Evolutionary conservation across 495 filamentous ascomycete species (phyloP), one percentile per base, ranked within the genome.

Genomic region (Penicillium turbatum): DNA sequence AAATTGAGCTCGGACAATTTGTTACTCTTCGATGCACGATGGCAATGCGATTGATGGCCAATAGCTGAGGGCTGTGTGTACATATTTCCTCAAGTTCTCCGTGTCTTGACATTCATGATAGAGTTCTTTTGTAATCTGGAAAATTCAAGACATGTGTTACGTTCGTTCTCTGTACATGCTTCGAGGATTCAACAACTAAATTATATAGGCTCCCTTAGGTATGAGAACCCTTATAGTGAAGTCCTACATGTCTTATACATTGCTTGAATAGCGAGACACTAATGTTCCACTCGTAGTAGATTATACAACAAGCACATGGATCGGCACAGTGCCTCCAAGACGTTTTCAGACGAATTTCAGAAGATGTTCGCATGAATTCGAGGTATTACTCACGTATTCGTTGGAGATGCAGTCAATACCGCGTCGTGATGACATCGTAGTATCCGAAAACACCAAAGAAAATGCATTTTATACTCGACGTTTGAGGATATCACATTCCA

Each of bases 391-490:
- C 40, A 29, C 29, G 5, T 13, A 16, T 50, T 9, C 19, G 19
- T 34, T 5, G 42, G 26, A 27, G 38, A 58, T 45, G 55, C 7
- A 54, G 55, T 60, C 57, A 57, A 40, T 26, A 43, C 40, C 49
- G 45, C 57, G 54, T 60, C 51, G 45, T 57, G 50, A 60, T 60
- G 60, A 63, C 57, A 60, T 63, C 51, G 49, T 48, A 30, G 15
- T 40, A 9, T 24, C 48, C 1, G 10, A n/a, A 46, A 16, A 35
- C 48, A 36, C 31, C 34, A 16, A 24, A n/a, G n/a, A n/a, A n/a
- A n/a, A n/a, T n/a, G n/a, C n/a, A n/a, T n/a, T n/a, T n/a, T n/a
- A 44, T 10, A 1, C 12, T 34, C 7, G 9, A 10, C 13, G 12
- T 9, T 30, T 15, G 19, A 27, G 12, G 21, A 15, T 16, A 27